Evolutionary conservation across 2,329 filamentous ascomycete genomes (phyloP), one percentile per base, ranked within the genome.

Genomic region (Teratosphaeria viscida): DNA sequence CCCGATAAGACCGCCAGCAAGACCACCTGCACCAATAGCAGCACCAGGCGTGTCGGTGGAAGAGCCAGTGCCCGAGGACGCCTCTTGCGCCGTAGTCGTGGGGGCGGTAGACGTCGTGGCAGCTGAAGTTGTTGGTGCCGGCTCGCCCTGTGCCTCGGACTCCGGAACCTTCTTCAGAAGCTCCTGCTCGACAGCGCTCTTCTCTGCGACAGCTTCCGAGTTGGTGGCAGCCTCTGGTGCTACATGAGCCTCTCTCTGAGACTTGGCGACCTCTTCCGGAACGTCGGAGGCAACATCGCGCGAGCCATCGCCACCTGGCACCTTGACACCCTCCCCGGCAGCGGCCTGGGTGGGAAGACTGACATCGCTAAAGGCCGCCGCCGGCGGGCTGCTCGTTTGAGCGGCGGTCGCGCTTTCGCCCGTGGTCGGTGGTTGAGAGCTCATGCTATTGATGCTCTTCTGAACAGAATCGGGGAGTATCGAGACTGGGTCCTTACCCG

Each of bases 171-270:
- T 82, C 64, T 83, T 80, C 55, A 92, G 77, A 7, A 95, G 79
- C 76, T 95, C 87, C 29, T 83, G 74, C 77, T 95, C 90, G 3
- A 91, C 80, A 8, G 78, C 80, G 71, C 83, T 84, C 82, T 94
- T 94, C 67, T 92, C 88, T 63, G 81, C 76, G 6, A 94, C 88
- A 19, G 85, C 87, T 59, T 80, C 80, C 1, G 83, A 77, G 73
- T 85, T 87, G 59, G 82, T 81, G 37, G 88, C 83, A 35, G 89
- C 89, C 74, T 94, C 90, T 8, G 89, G 86, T 61, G 77, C 79
- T 67, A 80, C 73, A 49, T 67, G 65, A 3, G 67, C 69, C 56
- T 68, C 63, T 58, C 70, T 65, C 58, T 71, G 69, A 35, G 67
- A 70, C 14, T 63, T 63, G 19, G 62, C 61, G 26, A 72, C 70